phyloP scores from a whole-genome alignment of 2,329 filamentous ascomycete genomes.

The Cladosporium colombiae region DNA sequence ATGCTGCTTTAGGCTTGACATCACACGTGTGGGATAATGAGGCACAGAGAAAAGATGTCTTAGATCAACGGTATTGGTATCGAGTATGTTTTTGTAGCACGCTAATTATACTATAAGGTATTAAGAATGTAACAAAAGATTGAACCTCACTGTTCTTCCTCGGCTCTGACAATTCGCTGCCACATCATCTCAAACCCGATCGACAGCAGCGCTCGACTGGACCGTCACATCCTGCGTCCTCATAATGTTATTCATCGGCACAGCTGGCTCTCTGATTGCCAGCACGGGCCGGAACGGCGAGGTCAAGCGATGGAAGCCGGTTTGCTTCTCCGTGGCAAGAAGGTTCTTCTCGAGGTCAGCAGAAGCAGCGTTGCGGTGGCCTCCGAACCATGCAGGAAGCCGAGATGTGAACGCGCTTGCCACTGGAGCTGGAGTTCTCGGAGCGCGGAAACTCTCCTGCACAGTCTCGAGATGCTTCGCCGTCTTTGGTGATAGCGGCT shows the following conservation, averaged over 20 bases:
- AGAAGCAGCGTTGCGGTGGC: neutral
- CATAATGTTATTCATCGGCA: conserved; percentile 23
- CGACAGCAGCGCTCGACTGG: neutral
- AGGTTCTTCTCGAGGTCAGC: conserved; percentile 17
- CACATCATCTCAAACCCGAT: neutral
- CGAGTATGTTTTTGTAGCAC: neutral
- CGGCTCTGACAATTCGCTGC: neutral
- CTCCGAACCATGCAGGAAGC: conserved; percentile 1
- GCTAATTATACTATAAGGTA: neutral
- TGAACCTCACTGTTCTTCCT: neutral
- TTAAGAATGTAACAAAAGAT: neutral
- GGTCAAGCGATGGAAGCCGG: conserved; percentile 20
- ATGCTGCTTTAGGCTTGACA: neutral
- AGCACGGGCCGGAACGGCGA: conserved; percentile 9
- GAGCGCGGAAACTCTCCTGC: conserved; percentile 19
- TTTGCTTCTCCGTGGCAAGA: conserved; percentile 13
- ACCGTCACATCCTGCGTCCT: conserved; percentile 7
- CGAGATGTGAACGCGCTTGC: neutral
- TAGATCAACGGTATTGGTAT: neutral
- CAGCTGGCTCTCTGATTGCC: conserved; percentile 19
- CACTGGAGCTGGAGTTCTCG: neutral
- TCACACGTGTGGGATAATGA: neutral
- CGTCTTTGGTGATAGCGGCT: conserved; percentile 27
- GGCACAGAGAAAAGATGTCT: neutral
- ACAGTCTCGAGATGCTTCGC: conserved; percentile 28